Percentiles rank a stretch among this genome's conserved stretches.
phyloP scores from a whole-genome alignment of 2,329 filamentous ascomycete genomes.

The Ophiostoma triangulosporum region DNA sequence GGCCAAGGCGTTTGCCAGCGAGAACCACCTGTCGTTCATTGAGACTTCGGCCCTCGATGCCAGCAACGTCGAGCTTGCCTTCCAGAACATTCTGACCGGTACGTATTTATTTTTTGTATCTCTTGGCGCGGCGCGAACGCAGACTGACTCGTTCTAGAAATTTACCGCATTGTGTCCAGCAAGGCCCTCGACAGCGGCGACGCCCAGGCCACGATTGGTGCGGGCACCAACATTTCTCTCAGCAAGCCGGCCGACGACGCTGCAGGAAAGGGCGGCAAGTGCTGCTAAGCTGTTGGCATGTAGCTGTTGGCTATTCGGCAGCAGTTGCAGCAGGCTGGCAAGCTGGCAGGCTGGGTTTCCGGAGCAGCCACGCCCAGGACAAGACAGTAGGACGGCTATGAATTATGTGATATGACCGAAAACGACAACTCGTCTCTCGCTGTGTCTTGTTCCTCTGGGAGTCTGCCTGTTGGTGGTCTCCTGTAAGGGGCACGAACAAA shows the following conservation, averaged over 20 bases:
- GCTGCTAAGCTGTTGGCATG: slow-evolving; percentile 54
- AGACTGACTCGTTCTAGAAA: slow-evolving; percentile 51
- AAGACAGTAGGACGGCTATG: slow-evolving; percentile 9
- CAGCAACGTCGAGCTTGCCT: slow-evolving; percentile 97
- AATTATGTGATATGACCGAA: slow-evolving; percentile 4
- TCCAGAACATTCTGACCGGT: slow-evolving; percentile 99
- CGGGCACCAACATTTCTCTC: slow-evolving; percentile 73
- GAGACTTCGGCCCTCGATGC: slow-evolving; percentile 97
- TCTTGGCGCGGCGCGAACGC: no score
- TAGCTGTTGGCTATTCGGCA: slow-evolving; percentile 3
- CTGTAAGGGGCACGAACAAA: not conserved
- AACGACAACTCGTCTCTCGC: not conserved
- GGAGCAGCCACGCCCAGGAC: not conserved
- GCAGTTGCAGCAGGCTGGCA: no score
- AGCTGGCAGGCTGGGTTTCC: no score
- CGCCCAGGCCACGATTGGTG: slow-evolving; percentile 63
- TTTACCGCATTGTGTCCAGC: slow-evolving; percentile 97
- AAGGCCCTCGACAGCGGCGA: slow-evolving; percentile 91
- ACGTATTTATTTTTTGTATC: slow-evolving; percentile 27
- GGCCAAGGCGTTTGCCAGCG: slow-evolving; percentile 94
- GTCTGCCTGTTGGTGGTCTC: not conserved
- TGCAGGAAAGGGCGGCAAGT: slow-evolving; percentile 65
- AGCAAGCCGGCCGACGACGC: slow-evolving; percentile 69
- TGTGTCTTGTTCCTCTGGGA: not conserved
- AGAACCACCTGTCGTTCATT: slow-evolving; percentile 97